phyloP scores from a whole-genome alignment of 169 alveolate genomes.

The Plasmodium fragile region DNA sequence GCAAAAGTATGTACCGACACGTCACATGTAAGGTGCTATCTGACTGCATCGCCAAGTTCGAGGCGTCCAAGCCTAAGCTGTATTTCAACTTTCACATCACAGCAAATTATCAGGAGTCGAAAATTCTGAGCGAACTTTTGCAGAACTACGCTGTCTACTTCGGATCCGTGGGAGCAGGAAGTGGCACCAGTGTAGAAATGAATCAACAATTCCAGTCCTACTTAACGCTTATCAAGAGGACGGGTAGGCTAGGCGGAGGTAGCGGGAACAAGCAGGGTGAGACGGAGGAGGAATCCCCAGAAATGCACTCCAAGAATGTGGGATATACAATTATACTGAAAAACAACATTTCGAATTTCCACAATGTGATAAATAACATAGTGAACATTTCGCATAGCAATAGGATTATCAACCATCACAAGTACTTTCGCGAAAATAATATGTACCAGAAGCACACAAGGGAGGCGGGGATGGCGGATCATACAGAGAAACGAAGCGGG shows the following conservation, averaged over 20 bases:
- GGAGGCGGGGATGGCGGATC: background rate
- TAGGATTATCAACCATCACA: slow-evolving; percentile 48
- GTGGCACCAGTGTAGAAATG: background rate
- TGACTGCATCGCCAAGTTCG: slow-evolving; percentile 18
- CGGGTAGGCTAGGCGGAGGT: background rate
- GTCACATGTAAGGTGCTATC: slow-evolving; percentile 17
- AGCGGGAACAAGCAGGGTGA: background rate
- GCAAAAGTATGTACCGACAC: slow-evolving; percentile 23
- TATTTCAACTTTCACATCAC: slow-evolving; percentile 66
- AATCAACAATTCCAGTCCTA: slow-evolving; percentile 27
- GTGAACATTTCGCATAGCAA: slow-evolving; percentile 31
- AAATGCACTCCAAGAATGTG: background rate
- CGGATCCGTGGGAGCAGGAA: background rate
- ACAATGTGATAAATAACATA: slow-evolving; percentile 69
- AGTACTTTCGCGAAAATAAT: slow-evolving; percentile 37
- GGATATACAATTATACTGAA: slow-evolving; percentile 72
- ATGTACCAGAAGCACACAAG: background rate
- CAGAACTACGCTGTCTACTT: slow-evolving; percentile 39
- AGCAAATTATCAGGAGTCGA: slow-evolving; percentile 50
- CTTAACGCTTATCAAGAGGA: slow-evolving; percentile 14
- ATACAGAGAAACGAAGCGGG: background rate
- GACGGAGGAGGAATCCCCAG: background rate
- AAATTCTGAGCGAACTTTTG: slow-evolving; percentile 50
- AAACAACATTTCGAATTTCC: slow-evolving; percentile 65
- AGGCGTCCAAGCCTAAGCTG: background rate